A percentile compares a stretch with the other conserved stretches of the same genome.
phyloP scores from a whole-genome alignment of 1,284 basidiomycete species.

The Ceratobasidium sp. region DNA sequence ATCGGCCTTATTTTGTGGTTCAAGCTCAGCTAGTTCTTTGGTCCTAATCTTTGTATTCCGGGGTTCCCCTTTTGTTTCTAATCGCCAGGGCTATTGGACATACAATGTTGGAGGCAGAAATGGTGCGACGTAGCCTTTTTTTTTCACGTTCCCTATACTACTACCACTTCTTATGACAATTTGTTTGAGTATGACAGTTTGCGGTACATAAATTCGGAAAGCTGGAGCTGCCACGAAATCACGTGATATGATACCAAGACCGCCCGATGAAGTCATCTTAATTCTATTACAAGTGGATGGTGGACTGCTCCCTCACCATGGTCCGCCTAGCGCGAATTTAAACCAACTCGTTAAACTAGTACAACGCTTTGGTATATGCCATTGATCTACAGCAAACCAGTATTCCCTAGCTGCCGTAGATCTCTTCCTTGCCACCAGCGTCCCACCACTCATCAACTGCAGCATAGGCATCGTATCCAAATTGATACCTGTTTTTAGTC shows the following conservation, averaged over 20 bases:
- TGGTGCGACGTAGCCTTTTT: slow-evolving; percentile 20
- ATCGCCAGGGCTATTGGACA: slow-evolving; percentile 25
- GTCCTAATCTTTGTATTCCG: not conserved
- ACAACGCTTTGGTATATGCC: not conserved
- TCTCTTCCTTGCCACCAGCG: slow-evolving; percentile 44
- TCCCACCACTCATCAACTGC: slow-evolving; percentile 49
- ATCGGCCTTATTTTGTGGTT: slow-evolving; percentile 51
- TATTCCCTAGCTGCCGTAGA: not conserved
- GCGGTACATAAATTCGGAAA: not conserved
- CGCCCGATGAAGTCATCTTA: no score
- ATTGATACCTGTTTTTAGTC: slow-evolving; percentile 47
- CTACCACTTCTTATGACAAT: slow-evolving; percentile 16
- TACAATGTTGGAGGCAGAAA: slow-evolving; percentile 9
- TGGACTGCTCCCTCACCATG: not conserved
- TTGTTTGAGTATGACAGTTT: not conserved
- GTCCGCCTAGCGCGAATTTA: not conserved
- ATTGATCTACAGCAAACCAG: not conserved
- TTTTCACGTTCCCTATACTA: slow-evolving; percentile 31
- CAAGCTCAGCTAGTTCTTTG: slow-evolving; percentile 49
- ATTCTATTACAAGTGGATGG: not conserved
- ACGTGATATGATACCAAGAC: not conserved
- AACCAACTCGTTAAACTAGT: no score
- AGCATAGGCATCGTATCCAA: slow-evolving; percentile 50
- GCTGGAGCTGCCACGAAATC: not conserved
- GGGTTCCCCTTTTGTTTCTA: slow-evolving; percentile 15